Conservation (phyloP, 805 yeast species). For the Wickerhamiella vanderwaltii region DNA sequence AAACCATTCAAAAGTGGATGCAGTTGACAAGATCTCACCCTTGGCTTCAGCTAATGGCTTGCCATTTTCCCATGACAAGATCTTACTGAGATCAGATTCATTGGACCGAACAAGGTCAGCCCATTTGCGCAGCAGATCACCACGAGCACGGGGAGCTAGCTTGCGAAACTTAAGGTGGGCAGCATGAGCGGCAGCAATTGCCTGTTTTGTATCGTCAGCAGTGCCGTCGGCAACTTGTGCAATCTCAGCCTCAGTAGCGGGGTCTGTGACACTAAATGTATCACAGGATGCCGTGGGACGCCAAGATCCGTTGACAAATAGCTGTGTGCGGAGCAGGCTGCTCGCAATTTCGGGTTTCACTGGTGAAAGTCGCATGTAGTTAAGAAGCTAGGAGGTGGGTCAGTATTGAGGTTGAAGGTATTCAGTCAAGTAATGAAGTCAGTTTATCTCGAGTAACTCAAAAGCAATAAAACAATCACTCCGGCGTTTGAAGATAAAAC, state of each 20-base stretch:
- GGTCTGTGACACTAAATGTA: slow-evolving; percentile 58
- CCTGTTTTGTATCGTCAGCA: slow-evolving; percentile 38
- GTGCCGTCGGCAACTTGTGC: slow-evolving; percentile 46
- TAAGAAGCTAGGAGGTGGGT: too few species aligned
- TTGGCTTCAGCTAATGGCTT: slow-evolving; percentile 58
- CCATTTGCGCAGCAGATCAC: slow-evolving; percentile 40
- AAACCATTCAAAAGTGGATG: slow-evolving; percentile 81
- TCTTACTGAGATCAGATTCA: slow-evolving; percentile 49
- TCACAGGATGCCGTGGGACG: slow-evolving; percentile 28
- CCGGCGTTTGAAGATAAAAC: too few species aligned
- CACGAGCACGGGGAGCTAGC: slow-evolving; percentile 46
- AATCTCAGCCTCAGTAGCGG: slow-evolving; percentile 47
- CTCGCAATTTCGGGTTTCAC: too few species aligned
- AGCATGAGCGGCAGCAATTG: slow-evolving; percentile 42
- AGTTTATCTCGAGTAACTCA: too few species aligned
- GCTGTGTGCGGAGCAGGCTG: slow-evolving; percentile 32
- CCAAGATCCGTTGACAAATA: slow-evolving; percentile 70
- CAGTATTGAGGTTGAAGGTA: too few species aligned
- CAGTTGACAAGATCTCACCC: slow-evolving; percentile 56
- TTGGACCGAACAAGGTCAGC: slow-evolving; percentile 44
- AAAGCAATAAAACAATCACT: too few species aligned
- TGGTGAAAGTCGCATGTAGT: too few species aligned
- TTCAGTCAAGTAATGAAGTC: too few species aligned
- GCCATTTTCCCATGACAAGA: slow-evolving; percentile 62
- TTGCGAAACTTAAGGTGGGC: slow-evolving; percentile 44